Evolutionary conservation across 2,329 filamentous ascomycete genomes (phyloP).

Genomic region (Colletotrichum cuscutae): DNA sequence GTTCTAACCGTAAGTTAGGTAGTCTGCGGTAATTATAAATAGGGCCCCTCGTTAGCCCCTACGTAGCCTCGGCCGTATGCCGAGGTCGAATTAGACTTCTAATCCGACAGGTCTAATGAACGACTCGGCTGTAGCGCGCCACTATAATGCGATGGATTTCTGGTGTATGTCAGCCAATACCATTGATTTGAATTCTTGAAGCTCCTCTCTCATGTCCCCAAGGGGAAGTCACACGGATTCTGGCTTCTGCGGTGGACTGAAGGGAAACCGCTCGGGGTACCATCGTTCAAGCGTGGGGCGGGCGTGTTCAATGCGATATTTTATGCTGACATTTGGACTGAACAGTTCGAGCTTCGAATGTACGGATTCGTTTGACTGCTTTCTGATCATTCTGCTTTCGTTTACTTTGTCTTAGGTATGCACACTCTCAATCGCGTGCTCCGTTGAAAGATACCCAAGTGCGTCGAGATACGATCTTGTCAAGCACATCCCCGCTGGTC

Average conservation of each 20-base stretch:
- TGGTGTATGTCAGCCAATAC: neutral
- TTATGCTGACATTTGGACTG: neutral
- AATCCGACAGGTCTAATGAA: neutral
- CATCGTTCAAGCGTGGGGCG: neutral
- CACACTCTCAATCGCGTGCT: too few species aligned
- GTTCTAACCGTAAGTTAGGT: too few species aligned
- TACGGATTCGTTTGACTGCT: too few species aligned
- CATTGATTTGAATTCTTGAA: neutral
- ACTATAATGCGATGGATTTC: neutral
- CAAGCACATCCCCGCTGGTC: too few species aligned
- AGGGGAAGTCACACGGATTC: constrained; percentile 17
- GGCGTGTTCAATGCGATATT: neutral
- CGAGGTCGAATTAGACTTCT: too few species aligned
- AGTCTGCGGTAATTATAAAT: too few species aligned
- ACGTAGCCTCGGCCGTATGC: too few species aligned
- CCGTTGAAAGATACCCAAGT: too few species aligned
- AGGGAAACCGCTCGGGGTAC: neutral
- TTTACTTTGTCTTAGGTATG: too few species aligned
- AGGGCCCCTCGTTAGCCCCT: too few species aligned
- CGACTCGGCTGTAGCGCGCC: neutral
- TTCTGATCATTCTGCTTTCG: too few species aligned
- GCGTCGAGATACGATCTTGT: too few species aligned
- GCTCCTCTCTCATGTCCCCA: neutral
- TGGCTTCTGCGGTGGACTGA: neutral
- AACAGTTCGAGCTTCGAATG: neutral